phyloP scores from a whole-genome alignment of 2,329 filamentous ascomycete genomes.

The Colletotrichum liaoningense region DNA sequence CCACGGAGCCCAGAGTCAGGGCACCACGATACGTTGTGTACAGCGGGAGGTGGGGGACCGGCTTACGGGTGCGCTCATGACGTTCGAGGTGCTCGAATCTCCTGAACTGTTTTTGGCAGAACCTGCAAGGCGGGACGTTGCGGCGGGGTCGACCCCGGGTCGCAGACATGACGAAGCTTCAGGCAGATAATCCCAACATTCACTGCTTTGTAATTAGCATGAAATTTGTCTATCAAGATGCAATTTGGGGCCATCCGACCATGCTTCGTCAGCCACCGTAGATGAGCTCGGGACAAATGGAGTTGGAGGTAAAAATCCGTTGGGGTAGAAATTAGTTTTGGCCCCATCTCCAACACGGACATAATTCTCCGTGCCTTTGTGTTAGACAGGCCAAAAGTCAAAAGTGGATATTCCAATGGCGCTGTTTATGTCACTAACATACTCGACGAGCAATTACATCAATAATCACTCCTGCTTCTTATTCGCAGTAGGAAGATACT shows the following conservation, averaged over 20 bases:
- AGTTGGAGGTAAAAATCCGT: not conserved
- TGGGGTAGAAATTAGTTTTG: not conserved
- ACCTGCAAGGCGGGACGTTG: conserved; percentile 40
- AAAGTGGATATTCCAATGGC: too few species aligned
- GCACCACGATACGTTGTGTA: too few species aligned
- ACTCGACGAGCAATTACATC: too few species aligned
- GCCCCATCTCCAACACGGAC: not conserved
- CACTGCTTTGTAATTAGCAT: not conserved
- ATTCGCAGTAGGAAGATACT: too few species aligned
- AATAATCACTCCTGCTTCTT: too few species aligned
- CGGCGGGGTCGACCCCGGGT: not conserved
- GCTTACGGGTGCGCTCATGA: conserved; percentile 45
- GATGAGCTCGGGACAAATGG: too few species aligned
- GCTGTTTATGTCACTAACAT: too few species aligned
- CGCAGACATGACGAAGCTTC: not conserved
- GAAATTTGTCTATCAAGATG: not conserved
- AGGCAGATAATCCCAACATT: not conserved
- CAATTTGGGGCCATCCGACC: not conserved
- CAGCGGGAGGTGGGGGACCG: not conserved
- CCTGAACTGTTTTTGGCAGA: conserved; percentile 46
- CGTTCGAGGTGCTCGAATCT: conserved; percentile 46
- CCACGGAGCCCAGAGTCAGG: too few species aligned
- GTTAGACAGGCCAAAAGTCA: too few species aligned
- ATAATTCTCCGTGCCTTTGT: too few species aligned
- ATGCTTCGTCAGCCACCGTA: too few species aligned